phyloP scores from a whole-genome alignment of 2,329 filamentous ascomycete genomes.

The Onygena corvina region DNA sequence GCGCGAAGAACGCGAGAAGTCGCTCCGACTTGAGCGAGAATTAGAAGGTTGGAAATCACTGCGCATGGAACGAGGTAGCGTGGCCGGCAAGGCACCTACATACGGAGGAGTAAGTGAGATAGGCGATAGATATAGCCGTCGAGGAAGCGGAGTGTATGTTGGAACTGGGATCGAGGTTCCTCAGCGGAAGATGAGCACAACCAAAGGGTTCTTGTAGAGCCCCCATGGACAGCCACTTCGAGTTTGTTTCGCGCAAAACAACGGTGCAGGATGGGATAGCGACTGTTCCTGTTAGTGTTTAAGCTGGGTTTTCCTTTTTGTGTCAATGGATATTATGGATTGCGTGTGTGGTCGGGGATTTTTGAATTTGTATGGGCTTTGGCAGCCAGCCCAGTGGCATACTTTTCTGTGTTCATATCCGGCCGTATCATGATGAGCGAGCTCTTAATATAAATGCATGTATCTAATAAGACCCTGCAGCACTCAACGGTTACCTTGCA shows the following conservation, averaged over 20 bases:
- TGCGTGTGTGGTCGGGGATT: background rate
- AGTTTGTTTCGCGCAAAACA: background rate
- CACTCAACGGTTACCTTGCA: too few relatives aligned
- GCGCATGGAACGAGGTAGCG: conserved; percentile 48
- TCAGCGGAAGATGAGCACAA: conserved; percentile 58
- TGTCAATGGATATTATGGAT: background rate
- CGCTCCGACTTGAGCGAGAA: conserved; percentile 71
- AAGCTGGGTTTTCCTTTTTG: background rate
- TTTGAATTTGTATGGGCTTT: background rate
- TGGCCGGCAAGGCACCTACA: conserved; percentile 19
- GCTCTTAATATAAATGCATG: background rate
- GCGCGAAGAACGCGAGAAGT: conserved; percentile 75
- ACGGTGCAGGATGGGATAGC: background rate
- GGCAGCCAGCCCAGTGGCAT: background rate
- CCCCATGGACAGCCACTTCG: background rate
- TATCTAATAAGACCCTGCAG: conserved; percentile 5
- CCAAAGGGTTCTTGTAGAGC: conserved; percentile 60
- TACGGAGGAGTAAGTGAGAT: conserved; percentile 29
- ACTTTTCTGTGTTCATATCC: background rate
- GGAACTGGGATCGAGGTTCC: conserved; percentile 43
- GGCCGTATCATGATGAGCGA: conserved; percentile 1
- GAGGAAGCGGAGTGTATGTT: conserved; percentile 29
- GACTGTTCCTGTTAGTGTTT: background rate
- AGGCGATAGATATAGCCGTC: conserved; percentile 25
- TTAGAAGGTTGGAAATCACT: conserved; percentile 68